Conservation (phyloP, 495 filamentous ascomycete genomes). For the Penicillium arizonense region DNA sequence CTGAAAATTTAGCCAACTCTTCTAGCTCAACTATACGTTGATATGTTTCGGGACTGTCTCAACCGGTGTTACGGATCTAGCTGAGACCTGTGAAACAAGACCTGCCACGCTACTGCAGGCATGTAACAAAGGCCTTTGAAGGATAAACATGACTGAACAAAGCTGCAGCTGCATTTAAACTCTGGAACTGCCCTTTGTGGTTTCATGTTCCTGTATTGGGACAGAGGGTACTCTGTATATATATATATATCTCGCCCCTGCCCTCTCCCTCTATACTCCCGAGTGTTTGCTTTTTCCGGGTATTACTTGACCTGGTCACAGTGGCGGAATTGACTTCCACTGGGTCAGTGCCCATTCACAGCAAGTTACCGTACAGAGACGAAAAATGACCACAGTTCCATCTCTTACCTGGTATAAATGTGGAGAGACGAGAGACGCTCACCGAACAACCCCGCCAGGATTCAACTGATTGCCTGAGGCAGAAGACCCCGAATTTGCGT, state of each 20-base stretch:
- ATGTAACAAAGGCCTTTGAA: conserved; percentile 9
- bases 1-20: background rate
- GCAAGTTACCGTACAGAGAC: background rate
- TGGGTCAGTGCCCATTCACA: conserved; percentile 5
- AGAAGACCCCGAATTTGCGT: conserved; percentile 16
- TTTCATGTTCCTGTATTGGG: background rate
- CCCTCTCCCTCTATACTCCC: too few relatives aligned
- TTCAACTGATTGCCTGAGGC: conserved; percentile 10
- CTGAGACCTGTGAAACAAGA: conserved; percentile 19
- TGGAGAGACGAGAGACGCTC: background rate
- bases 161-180: background rate
- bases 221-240: background rate
- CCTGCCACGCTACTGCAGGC: conserved; percentile 8
- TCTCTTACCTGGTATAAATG: too few relatives aligned
- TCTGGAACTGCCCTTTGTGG: background rate
- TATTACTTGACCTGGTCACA: background rate
- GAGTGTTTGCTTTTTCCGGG: background rate
- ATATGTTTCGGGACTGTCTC: background rate
- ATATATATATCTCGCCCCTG: too few relatives aligned
- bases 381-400: background rate
- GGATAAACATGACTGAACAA: background rate
- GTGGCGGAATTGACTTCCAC: background rate
- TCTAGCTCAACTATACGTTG: background rate
- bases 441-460: conserved; percentile 4
- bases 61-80: background rate